Evolutionary conservation across 164 flowering plant genomes (phyloP), one percentile per base, ranked within the genome.

Genomic region (Houttuynia cordata): DNA sequence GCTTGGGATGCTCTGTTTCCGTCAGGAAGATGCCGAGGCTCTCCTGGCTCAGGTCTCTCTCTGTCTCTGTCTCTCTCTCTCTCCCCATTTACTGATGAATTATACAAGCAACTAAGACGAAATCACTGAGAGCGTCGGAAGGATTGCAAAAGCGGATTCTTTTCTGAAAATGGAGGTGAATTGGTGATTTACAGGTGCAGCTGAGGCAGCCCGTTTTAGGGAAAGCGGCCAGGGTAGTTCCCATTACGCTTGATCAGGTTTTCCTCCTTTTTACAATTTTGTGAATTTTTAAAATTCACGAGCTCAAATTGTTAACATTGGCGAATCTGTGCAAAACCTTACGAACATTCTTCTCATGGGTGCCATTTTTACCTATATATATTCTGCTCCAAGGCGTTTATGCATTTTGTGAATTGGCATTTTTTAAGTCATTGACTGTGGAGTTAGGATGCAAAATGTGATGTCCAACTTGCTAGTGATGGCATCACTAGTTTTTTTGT

Each of bases 171-270:
- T 4, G 17, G 49, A 10, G 24, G 58, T 30, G 37, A 15, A 17
- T 56, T 34, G 25, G 22, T 49, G 30, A 10, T 19, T 20, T 60
- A 70, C 66, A 91, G 96, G 96, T 82, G 65, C 76, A 75, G 65
- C 64, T 74, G 67, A 77, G 85, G 73, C 87, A 73, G 65, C 82
- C 78, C 34, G 83, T 75, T 51, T 55, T 89, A 56, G 74, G 79
- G 50, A 79, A 81, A 51, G 76, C 72, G 19, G 90, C 90, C 24
- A 84, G 75, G 75, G 91, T 93, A 71, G 98, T 90, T 25, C 98
- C 97, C 0, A 79, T 93, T 51, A 78, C 88, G 3, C 97, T 93
- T 59, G 97, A 93, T 64, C 97, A 93, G 94, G 98, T 88, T 55
- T 56, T 12, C 15, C 41, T 56, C 39, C 5, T 4, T 12, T 22